phyloP scores from a whole-genome alignment of 208 protist genomes.

The Porcisia hertigi region DNA sequence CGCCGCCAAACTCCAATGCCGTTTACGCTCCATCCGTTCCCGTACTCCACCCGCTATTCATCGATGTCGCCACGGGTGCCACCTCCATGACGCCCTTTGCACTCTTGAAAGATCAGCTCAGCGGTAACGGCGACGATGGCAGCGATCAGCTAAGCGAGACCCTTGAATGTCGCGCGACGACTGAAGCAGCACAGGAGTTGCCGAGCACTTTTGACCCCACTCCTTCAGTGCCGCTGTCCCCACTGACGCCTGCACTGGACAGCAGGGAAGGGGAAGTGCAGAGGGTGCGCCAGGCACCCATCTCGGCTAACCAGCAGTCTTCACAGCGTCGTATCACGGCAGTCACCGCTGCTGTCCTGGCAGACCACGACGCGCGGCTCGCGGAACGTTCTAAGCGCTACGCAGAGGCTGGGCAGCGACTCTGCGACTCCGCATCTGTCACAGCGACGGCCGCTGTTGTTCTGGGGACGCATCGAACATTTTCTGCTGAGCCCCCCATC shows the following conservation, averaged over 20 bases:
- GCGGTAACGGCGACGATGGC: background rate
- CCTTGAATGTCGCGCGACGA: background rate
- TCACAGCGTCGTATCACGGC: conserved; percentile 10
- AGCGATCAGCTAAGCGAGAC: background rate
- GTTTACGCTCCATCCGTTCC: conserved; percentile 44
- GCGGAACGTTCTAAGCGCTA: background rate
- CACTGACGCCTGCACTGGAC: background rate
- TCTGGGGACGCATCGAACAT: background rate
- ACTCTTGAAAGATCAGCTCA: conserved; percentile 22
- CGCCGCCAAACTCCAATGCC: background rate
- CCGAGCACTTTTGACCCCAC: background rate
- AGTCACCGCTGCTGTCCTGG: conserved; percentile 6
- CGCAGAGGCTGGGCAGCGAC: background rate
- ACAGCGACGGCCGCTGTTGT: background rate
- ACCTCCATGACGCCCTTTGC: conserved; percentile 60
- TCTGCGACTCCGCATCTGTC: background rate
- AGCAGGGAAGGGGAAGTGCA: background rate
- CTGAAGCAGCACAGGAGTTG: background rate
- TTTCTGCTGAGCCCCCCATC: background rate
- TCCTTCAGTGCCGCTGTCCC: background rate
- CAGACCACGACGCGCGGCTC: conserved; percentile 11
- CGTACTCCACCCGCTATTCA: conserved; percentile 54
- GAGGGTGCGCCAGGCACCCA: background rate
- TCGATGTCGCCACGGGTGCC: conserved; percentile 56
- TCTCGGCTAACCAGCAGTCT: background rate